phyloP scores from a whole-genome alignment of 2,329 filamentous ascomycete genomes.

The Phialophora chinensis region DNA sequence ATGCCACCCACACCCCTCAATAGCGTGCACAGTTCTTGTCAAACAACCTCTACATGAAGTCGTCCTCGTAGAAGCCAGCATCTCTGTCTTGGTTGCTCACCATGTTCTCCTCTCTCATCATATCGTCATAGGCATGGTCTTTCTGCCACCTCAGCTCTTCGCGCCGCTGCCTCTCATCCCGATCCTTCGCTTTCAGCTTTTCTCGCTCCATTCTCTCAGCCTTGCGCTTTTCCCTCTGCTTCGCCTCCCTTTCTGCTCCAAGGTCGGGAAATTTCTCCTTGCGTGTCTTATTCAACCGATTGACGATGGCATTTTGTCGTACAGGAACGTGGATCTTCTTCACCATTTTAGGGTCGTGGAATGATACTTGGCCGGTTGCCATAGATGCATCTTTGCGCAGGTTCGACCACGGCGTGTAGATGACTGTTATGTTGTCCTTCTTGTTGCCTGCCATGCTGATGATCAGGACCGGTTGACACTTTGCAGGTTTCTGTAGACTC shows the following conservation, averaged over 20 bases:
- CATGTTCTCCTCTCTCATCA: slow-evolving; percentile 84
- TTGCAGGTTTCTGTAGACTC: slow-evolving; percentile 32
- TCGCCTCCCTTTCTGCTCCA: slow-evolving; percentile 78
- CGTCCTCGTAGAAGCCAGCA: slow-evolving; percentile 76
- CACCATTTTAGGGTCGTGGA: slow-evolving; percentile 84
- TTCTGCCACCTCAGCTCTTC: slow-evolving; percentile 92
- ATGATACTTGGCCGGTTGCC: slow-evolving; percentile 92
- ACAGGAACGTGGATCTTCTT: slow-evolving; percentile 79
- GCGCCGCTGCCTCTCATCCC: slow-evolving; percentile 68
- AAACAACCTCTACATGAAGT: slow-evolving; percentile 78
- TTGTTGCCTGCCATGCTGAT: slow-evolving; percentile 76
- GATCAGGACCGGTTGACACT: slow-evolving; percentile 29
- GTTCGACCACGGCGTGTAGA: slow-evolving; percentile 98
- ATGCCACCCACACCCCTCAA: background rate
- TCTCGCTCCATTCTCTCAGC: slow-evolving; percentile 61
- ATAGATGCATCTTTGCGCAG: slow-evolving; percentile 94
- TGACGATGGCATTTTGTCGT: slow-evolving; percentile 89
- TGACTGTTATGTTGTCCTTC: slow-evolving; percentile 94
- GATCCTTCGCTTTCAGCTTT: slow-evolving; percentile 49
- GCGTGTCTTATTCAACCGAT: slow-evolving; percentile 97
- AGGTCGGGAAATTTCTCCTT: slow-evolving; percentile 87
- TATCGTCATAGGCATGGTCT: slow-evolving; percentile 95
- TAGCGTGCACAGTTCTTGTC: background rate
- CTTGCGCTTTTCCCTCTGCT: slow-evolving; percentile 72
- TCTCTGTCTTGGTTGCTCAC: slow-evolving; percentile 85